A percentile compares a stretch with the other conserved stretches of the same genome.
Evolutionary conservation across 2,329 filamentous ascomycete genomes (phyloP).

Genomic region (Botryotinia convoluta): DNA sequence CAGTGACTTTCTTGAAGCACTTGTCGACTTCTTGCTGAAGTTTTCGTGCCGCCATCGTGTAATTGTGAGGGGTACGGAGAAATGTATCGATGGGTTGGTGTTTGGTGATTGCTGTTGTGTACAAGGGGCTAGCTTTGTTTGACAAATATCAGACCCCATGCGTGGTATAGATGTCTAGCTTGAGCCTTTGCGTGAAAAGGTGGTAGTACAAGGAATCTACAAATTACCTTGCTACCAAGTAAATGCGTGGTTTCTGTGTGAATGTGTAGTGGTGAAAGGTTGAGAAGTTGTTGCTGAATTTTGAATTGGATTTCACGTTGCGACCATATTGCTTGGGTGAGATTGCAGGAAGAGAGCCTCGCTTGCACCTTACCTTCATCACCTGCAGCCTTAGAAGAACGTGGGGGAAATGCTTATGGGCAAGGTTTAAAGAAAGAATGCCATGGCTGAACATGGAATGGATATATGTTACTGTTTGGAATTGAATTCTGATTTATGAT

Average conservation of each 20-base stretch:
- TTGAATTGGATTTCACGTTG: slow-evolving; percentile 10
- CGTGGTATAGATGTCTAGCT: slow-evolving; percentile 22
- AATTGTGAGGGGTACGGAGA: slow-evolving; percentile 27
- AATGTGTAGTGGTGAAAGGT: not conserved
- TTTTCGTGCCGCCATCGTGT: slow-evolving; percentile 89
- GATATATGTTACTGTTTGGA: not conserved
- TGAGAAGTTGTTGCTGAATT: not conserved
- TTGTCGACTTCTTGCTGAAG: slow-evolving; percentile 98
- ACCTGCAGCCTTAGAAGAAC: slow-evolving; percentile 22
- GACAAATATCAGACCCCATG: slow-evolving; percentile 33
- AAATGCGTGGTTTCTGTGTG: not conserved
- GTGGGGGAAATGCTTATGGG: slow-evolving; percentile 20
- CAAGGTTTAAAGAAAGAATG: not conserved
- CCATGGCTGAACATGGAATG: not conserved
- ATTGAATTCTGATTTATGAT: not conserved
- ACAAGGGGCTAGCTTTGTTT: slow-evolving; percentile 31
- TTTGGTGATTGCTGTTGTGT: slow-evolving; percentile 32
- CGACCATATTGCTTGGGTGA: slow-evolving; percentile 12
- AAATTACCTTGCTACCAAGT: slow-evolving; percentile 15
- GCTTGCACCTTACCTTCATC: slow-evolving; percentile 19
- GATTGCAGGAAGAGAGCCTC: slow-evolving; percentile 18
- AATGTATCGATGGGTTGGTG: slow-evolving; percentile 23
- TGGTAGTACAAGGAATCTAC: slow-evolving; percentile 25
- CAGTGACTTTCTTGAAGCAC: slow-evolving; percentile 97
- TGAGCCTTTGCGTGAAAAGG: not conserved